Base-by-base conservation (phyloP, 192 early-diverging fungal genomes). In the Dimargaris verticillata region DNA sequence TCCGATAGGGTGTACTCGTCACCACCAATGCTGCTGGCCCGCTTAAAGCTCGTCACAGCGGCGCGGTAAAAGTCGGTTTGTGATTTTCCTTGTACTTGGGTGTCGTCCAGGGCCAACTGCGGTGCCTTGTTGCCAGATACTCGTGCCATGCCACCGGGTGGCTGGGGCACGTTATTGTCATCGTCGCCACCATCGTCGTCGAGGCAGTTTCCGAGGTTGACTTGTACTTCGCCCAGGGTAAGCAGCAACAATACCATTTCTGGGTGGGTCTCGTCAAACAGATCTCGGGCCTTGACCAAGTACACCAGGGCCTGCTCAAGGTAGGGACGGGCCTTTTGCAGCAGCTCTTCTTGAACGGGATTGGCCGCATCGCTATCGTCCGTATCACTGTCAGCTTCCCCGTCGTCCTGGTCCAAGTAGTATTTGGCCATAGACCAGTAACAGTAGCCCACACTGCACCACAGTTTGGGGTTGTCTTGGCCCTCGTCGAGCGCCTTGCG, bases 1-100 rank as follows among this genome's bases (percentile, higher is more conserved):
- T 59, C 57, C 57, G 57, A 38, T n/a, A 59, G 43, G 33, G 43
- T 59, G 42, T 59, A 59, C 15, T 59, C 57, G 41, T 59, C 57
- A 3, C 57, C 57, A n/a, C 57, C 57, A 18, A 59, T n/a, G 11
- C 42, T 13, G 20, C 57, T 33, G 42, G 57, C 57, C 41, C 25
- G 33, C n/a, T 59, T 59, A 33, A 59, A 59, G 12, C 33, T 20
- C 17, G 33, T 38, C n/a, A 59, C 57, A 4, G 57, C 57, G 7
- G 17, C 33, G 14, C 42, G 26, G 41, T 59, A 59, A 22, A 29
- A 44, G 2, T 59, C 26, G 57, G 28, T 22, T 38, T 59, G 57
- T 12, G 57, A 42, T 20, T 38, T 38, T 7, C 33, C 33, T 38
- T 38, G 3, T 2, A 38, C 7, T 5, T 38, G 33, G 33, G 33